Evolutionary conservation across 108 stramenopile species (phyloP), one percentile per base, ranked within the genome.

Genomic region (Pseudonitzschia multiseries): DNA sequence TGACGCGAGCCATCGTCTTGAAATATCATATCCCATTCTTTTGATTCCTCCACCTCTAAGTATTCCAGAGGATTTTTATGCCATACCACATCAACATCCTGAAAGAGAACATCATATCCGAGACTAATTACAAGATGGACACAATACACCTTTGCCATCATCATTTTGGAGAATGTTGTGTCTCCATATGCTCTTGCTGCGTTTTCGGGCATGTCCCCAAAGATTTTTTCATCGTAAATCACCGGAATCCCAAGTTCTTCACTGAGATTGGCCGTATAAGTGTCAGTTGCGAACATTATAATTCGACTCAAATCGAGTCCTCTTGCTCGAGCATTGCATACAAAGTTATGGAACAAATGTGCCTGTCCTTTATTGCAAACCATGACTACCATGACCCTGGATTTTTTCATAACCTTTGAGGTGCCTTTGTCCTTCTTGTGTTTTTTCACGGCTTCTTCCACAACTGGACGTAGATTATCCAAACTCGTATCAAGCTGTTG

Each of bases 21-120:
- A 73, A 86, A 77, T 82, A 91, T 81, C 90, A 81, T 78, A 41
- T 83, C 70, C 70, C 84, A 73, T 70, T 81, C 72, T 21, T 77
- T 68, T 40, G 74, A 68, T 69, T 73, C 72, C 8, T 70, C 57
- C 18, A 63, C 74, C 53, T 77, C 57, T 48, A 89, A 83, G 56
- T 86, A 92, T 43, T 75, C 85, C 22, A 92, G 52, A 13, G 90
- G 87, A 77, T 88, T 79, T 75, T 83, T 42, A 43, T 85, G 82
- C 88, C 86, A 81, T 8, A 89, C 72, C n/a, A 86, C 62, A 52
- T 94, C 89, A 0, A 89, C 89, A 75, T 91, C 93, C 71, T 88
- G 96, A 76, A 94, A 97, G 14, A 97, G 64, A 0, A 95, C 69
- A 69, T 97, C 88, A 72, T 89, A 88, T n/a, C 93, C 92, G 56